Conservation (phyloP, 129 eudicot genomes). For the Calendula officinalis region DNA sequence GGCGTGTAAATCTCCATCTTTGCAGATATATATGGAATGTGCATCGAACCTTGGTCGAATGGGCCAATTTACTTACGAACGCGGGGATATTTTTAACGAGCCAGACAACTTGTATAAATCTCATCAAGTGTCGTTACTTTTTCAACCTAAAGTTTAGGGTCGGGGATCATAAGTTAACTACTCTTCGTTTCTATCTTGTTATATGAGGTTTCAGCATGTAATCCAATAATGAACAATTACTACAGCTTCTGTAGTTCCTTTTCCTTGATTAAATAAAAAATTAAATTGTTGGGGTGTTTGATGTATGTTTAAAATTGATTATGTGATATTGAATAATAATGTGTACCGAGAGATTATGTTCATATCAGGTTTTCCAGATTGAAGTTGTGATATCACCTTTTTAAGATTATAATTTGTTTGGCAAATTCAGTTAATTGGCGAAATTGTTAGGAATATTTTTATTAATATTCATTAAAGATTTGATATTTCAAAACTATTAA, state of each 20-base stretch:
- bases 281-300: no score
- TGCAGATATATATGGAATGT: constrained; percentile 15
- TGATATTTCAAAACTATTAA: no score
- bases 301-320: no score
- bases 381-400: no score
- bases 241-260: not conserved
- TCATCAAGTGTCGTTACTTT: constrained; percentile 16
- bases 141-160: constrained; percentile 11
- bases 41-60: constrained; percentile 39
- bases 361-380: no score
- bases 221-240: not conserved
- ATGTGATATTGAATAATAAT: no score
- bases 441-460: no score
- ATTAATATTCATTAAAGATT: no score
- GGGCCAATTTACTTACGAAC: constrained; percentile 32
- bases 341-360: no score
- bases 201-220: not conserved
- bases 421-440: no score
- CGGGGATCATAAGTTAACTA: not conserved
- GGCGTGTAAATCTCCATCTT: not conserved
- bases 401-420: no score
- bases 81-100: constrained; percentile 12
- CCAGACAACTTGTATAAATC: constrained; percentile 22
- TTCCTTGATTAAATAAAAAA: not conserved
- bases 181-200: not conserved